A percentile compares a stretch with the other conserved stretches of the same genome.
Evolutionary conservation across 2,329 filamentous ascomycete species (phyloP).

Genomic region (Alternaria arbusti): DNA sequence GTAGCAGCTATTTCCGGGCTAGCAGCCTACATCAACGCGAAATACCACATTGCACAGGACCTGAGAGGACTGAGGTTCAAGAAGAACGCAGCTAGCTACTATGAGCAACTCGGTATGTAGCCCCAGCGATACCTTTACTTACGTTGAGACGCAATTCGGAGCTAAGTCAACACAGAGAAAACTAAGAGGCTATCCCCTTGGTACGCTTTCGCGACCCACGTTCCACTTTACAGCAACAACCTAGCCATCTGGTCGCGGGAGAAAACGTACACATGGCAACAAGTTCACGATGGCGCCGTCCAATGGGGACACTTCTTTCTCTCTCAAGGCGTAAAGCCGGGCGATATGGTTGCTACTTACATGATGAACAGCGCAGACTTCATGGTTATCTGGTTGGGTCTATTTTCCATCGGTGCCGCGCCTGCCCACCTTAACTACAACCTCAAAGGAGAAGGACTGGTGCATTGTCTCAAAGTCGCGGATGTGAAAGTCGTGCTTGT

Average conservation of each 20-base stretch:
- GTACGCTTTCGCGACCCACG: constrained; percentile 37
- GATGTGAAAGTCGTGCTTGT: constrained; percentile 63
- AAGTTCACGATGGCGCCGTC: constrained; percentile 36
- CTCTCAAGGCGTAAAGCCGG: constrained; percentile 62
- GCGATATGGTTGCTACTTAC: constrained; percentile 69
- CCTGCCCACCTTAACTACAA: constrained; percentile 76
- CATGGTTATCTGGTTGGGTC: constrained; percentile 68
- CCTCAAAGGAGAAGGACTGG: constrained; percentile 64
- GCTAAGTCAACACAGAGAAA: constrained; percentile 41
- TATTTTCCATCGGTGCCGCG: constrained; percentile 69
- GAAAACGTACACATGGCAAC: constrained; percentile 50
- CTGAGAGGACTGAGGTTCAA: constrained; percentile 52
- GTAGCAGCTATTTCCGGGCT: constrained; percentile 44
- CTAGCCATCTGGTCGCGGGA: constrained; percentile 71
- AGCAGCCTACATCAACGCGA: constrained; percentile 70
- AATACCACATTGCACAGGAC: constrained; percentile 70
- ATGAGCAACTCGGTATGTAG: constrained; percentile 34
- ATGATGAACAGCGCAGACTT: constrained; percentile 72
- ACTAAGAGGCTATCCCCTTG: constrained; percentile 44
- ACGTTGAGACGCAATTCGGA: neutral
- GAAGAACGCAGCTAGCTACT: constrained; percentile 47
- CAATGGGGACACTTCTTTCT: constrained; percentile 43
- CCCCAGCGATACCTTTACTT: neutral
- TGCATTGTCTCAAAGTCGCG: constrained; percentile 69
- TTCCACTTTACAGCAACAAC: constrained; percentile 48